Evolutionary conservation across 1,284 basidiomycete genomes (phyloP).

Genomic region (Rhodotorula sp.): DNA sequence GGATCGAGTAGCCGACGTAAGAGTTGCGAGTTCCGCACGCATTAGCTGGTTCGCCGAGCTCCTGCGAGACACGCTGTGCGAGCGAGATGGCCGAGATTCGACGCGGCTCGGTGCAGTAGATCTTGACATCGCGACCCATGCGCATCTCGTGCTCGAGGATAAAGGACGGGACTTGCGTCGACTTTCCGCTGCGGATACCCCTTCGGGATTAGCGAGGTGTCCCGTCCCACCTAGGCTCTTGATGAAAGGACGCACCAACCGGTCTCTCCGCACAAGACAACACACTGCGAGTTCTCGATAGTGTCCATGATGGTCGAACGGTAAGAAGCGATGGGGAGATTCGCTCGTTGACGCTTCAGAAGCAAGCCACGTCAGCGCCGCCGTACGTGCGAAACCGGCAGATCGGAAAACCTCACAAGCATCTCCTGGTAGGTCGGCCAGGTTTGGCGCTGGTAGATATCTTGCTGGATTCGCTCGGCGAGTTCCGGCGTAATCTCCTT

Average conservation of each 20-base stretch:
- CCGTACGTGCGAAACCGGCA: neutral
- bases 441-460: constrained; percentile 62
- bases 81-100: constrained; percentile 97
- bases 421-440: constrained; percentile 76
- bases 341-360: constrained; percentile 34
- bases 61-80: constrained; percentile 89
- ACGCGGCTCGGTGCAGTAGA: constrained; percentile 93
- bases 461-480: constrained; percentile 55
- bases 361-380: neutral
- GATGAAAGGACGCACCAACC: constrained; percentile 65
- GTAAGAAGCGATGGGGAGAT: constrained; percentile 85
- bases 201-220: neutral
- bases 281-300: constrained; percentile 75
- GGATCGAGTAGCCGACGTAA: constrained; percentile 91
- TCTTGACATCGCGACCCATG: constrained; percentile 79
- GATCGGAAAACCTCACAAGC: constrained; percentile 61
- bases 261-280: constrained; percentile 95
- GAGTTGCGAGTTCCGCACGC: constrained; percentile 76
- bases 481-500: constrained; percentile 23
- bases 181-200: constrained; percentile 73
- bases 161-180: constrained; percentile 93
- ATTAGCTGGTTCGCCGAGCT: constrained; percentile 81
- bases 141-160: constrained; percentile 87
- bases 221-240: neutral
- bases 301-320: constrained; percentile 70